A percentile compares a stretch with the other conserved stretches of the same genome.
Evolutionary conservation across 1,284 basidiomycete genomes (phyloP).

Genomic region (Malassezia japonica): DNA sequence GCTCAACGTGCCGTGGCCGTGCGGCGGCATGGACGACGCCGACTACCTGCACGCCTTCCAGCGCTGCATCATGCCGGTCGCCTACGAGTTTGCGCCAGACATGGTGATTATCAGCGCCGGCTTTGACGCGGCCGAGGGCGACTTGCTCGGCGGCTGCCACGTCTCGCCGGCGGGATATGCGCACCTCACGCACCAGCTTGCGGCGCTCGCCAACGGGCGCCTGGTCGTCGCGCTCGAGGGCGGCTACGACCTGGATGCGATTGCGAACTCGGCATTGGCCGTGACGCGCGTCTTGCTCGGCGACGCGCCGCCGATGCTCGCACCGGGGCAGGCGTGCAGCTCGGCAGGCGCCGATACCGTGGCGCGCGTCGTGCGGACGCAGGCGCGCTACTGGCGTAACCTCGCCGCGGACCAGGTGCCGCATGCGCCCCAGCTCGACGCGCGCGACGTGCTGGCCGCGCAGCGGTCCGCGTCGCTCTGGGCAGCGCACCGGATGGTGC

Average conservation of each 20-base stretch:
- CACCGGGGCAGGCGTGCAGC: slow-evolving; percentile 59
- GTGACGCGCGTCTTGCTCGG: slow-evolving; percentile 77
- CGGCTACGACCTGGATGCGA: slow-evolving; percentile 85
- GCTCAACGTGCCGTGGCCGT: slow-evolving; percentile 94
- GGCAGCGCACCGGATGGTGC: slow-evolving; percentile 1
- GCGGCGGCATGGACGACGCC: slow-evolving; percentile 75
- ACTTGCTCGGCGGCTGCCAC: slow-evolving; percentile 77
- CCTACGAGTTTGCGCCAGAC: slow-evolving; percentile 88
- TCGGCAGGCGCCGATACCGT: slow-evolving; percentile 75
- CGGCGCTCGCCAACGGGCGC: slow-evolving; percentile 75
- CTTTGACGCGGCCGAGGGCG: slow-evolving; percentile 90
- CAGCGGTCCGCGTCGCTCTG: slow-evolving; percentile 8
- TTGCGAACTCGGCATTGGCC: slow-evolving; percentile 74
- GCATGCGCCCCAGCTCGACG: neutral
- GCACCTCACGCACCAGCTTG: slow-evolving; percentile 95
- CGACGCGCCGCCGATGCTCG: slow-evolving; percentile 62
- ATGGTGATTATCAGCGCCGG: slow-evolving; percentile 95
- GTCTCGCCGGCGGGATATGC: slow-evolving; percentile 91
- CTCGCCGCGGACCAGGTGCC: slow-evolving; percentile 57
- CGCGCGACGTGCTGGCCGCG: neutral
- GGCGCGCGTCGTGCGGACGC: slow-evolving; percentile 71
- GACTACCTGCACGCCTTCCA: slow-evolving; percentile 97
- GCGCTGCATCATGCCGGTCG: slow-evolving; percentile 90
- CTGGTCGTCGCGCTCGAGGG: slow-evolving; percentile 93
- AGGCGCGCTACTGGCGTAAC: slow-evolving; percentile 81